These are phyloP conservation scores for Paxillus involutus DNA, from an alignment of 768 basidiomycete genomes.

Conservation along the genomic window DNA sequence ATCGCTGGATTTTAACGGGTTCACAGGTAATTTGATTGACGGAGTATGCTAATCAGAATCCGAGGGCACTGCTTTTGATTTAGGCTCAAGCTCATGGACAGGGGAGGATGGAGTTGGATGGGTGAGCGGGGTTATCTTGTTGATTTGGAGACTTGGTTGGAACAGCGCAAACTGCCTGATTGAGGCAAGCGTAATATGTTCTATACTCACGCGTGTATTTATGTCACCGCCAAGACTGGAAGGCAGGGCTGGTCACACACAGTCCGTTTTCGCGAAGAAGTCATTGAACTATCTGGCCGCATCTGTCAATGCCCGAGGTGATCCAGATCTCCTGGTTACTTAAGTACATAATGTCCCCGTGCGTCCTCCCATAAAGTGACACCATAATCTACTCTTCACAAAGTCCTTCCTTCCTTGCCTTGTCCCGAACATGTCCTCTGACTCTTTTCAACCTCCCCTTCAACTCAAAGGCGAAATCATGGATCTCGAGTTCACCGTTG, in stretches of 20 bases:
- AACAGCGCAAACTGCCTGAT: conserved; percentile 14
- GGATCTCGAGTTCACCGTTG: conserved; percentile 73
- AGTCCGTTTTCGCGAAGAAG: conserved; percentile 35
- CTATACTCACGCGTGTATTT: conserved; percentile 36
- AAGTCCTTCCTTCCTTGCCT: conserved; percentile 37
- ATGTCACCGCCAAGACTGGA: conserved; percentile 37
- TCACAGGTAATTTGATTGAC: conserved; percentile 27
- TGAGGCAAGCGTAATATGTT: conserved; percentile 22
- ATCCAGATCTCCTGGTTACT: conserved; percentile 46
- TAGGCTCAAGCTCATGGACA: conserved; percentile 30
- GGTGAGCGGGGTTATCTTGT: conserved; percentile 15
- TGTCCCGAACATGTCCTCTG: conserved; percentile 46
- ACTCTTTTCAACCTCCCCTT: conserved; percentile 49
- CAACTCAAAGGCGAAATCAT: conserved; percentile 77
- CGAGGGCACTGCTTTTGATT: conserved; percentile 37
- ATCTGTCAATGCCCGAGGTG: conserved; percentile 37
- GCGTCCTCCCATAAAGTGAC: conserved; percentile 39
- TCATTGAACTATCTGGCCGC: conserved; percentile 21
- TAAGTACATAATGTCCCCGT: conserved; percentile 63
- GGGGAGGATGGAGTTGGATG: conserved; percentile 4
- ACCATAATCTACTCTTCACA: conserved; percentile 52
- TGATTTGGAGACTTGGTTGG: background rate
- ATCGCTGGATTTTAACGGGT: conserved; percentile 22
- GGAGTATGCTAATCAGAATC: conserved; percentile 33
- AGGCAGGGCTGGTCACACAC: conserved; percentile 34